phyloP scores from a whole-genome alignment of 352 stramenopile genomes.

The Phytophthora pistaciae region DNA sequence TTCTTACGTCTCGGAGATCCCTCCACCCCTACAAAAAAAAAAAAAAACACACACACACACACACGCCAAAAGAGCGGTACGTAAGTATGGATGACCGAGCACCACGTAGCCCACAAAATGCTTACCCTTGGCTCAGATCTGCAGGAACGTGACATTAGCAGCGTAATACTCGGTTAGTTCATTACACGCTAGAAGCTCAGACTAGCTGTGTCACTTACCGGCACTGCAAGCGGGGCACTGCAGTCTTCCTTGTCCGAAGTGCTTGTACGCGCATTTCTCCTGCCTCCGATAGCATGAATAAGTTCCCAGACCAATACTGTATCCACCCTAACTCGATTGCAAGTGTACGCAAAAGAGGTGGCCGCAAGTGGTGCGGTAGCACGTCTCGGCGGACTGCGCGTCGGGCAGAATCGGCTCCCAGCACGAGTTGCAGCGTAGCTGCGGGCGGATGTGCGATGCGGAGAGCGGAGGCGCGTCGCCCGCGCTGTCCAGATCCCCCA shows the following conservation, averaged over 20 bases:
- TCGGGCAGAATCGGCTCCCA: slow-evolving; percentile 77
- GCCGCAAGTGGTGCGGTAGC: slow-evolving; percentile 80
- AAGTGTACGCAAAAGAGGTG: slow-evolving; percentile 74
- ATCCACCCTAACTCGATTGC: not conserved
- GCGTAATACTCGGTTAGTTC: not conserved
- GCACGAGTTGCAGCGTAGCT: slow-evolving; percentile 80
- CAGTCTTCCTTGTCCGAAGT: slow-evolving; percentile 72
- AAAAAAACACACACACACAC: too few relatives aligned
- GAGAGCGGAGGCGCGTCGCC: slow-evolving; percentile 23
- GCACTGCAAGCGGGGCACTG: slow-evolving; percentile 68
- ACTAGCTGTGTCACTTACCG: slow-evolving; percentile 33
- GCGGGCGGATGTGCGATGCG: slow-evolving; percentile 52
- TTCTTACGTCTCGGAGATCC: slow-evolving; percentile 77
- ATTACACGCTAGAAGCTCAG: not conserved
- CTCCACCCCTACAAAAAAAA: slow-evolving; percentile 48
- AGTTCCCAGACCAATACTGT: not conserved
- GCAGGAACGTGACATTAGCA: not conserved
- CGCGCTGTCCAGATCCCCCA: slow-evolving; percentile 62
- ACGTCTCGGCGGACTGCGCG: slow-evolving; percentile 74
- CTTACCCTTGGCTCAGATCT: slow-evolving; percentile 71
- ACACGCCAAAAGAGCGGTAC: not conserved
- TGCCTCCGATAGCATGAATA: slow-evolving; percentile 20
- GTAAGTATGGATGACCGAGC: not conserved
- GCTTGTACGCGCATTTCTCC: slow-evolving; percentile 90
- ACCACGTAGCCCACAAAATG: not conserved